Evolutionary conservation across 805 yeast species (phyloP), one percentile per base, ranked within the genome.

Genomic region (Myxozyma sirexii): DNA sequence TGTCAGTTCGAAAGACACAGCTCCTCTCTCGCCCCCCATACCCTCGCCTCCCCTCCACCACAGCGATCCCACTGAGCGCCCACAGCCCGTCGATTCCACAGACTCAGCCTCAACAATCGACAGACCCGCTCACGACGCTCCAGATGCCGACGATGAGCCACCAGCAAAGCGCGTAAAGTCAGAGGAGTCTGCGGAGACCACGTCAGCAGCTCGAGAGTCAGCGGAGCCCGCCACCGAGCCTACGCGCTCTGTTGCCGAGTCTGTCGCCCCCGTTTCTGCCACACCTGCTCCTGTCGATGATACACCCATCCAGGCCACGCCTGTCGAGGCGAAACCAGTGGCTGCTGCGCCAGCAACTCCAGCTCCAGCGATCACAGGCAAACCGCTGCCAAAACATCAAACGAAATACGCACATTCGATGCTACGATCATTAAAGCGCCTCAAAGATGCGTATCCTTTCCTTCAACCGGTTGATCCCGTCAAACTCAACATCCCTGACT

Each of bases 381-480:
- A 10, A 3, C 35, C 52, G 6, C 54, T 76, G 37, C 77, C 80
- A 23, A 74, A 74, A 56, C 97, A 94, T 74, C 98, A 94, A 75
- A 81, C 82, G 68, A 87, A 87, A 70, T 92, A 86, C 70, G 90
- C 93, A 0, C 67, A 83, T 19, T 87, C 89, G 63, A 83, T 92
- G 1, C 80, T 94, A 52, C 89, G 92, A 69, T 92, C 96, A 12
- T 86, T 94, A 63, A 90, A 88, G 73, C 79, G 98, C 63, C 80
- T 93, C 69, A 90, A 91, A 74, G 99, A 94, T 75, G 96, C 98
- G 0, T 84, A 80, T 15, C 98, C 98, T 1, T 94, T 94, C 71
- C 71, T 90, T 46, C 83, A 79, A 53, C 99, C 99, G 0, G 99
- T 94, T 21, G 98, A 94, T 72, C 88, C 83, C 2, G 86, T 87